These are phyloP conservation scores for Wallacemonas sp. DNA, from an alignment of 208 protist species.

Conservation along the genomic window DNA sequence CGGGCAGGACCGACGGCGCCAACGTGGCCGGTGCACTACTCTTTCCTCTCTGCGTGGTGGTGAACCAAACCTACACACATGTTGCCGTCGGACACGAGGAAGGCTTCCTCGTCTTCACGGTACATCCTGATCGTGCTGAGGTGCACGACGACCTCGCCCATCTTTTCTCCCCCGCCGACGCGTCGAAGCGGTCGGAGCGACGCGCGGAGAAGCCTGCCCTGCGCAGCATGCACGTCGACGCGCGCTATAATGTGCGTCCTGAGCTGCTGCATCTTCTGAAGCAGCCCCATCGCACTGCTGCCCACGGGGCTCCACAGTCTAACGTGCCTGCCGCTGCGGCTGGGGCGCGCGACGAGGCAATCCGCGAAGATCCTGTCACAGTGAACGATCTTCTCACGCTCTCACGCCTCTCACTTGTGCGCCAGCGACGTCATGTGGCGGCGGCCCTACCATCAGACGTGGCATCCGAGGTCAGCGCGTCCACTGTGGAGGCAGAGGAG, in stretches of 20 bases:
- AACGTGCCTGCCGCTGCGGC: no score
- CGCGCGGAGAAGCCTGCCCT: slow-evolving; percentile 18
- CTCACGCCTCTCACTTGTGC: background rate
- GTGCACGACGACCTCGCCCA: slow-evolving; percentile 13
- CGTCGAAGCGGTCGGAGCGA: background rate
- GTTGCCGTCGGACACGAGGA: slow-evolving; percentile 69
- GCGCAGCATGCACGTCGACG: slow-evolving; percentile 30
- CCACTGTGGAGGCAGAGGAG: no score
- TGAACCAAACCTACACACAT: slow-evolving; percentile 67
- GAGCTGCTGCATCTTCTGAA: background rate
- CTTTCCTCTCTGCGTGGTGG: slow-evolving; percentile 48
- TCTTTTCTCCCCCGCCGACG: background rate
- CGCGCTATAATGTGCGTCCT: slow-evolving; percentile 38
- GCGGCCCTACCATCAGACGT: no score
- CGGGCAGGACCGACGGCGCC: slow-evolving; percentile 12
- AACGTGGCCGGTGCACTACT: background rate
- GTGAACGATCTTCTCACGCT: background rate
- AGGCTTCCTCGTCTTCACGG: slow-evolving; percentile 70
- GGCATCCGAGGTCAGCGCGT: no score
- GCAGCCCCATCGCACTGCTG: background rate
- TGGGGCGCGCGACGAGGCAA: no score
- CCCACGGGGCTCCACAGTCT: no score
- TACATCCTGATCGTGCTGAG: slow-evolving; percentile 17
- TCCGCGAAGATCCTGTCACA: no score
- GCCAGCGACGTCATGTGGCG: background rate